phyloP scores from a whole-genome alignment of 202 grass and related monocot genomes.

The Bolboschoenoplectus hybrid region DNA sequence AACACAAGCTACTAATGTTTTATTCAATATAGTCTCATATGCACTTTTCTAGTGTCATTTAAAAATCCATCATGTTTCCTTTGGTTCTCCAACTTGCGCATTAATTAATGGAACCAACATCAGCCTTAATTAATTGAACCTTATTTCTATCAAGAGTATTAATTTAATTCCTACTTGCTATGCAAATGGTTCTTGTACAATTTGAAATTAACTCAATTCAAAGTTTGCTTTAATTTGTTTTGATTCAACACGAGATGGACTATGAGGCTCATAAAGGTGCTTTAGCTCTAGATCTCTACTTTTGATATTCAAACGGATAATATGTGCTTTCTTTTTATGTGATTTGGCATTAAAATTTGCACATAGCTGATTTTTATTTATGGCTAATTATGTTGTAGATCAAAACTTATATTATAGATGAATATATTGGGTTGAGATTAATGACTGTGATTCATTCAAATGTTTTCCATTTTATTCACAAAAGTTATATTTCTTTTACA shows the following conservation, averaged over 20 bases:
- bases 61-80: not conserved
- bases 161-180: conserved; percentile 7
- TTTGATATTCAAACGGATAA: not conserved
- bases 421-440: too few relatives aligned
- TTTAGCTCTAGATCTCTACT: not conserved
- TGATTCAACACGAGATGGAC: not conserved
- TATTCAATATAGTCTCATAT: conserved; percentile 20
- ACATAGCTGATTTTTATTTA: not conserved
- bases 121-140: conserved; percentile 1
- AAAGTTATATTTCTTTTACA: not conserved
- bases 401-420: too few relatives aligned
- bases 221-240: not conserved
- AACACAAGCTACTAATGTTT: conserved; percentile 39
- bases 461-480: not conserved
- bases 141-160: conserved; percentile 21
- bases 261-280: not conserved
- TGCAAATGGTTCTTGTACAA: conserved; percentile 16
- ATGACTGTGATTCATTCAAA: too few relatives aligned
- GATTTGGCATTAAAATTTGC: not conserved
- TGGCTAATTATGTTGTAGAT: too few relatives aligned
- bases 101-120: not conserved
- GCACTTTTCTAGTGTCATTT: conserved; percentile 26
- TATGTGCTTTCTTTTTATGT: not conserved
- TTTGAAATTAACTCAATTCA: not conserved
- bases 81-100: conserved; percentile 34